Conservation (phyloP, 2,329 filamentous ascomycete genomes). For the Aspergillus sp. region DNA sequence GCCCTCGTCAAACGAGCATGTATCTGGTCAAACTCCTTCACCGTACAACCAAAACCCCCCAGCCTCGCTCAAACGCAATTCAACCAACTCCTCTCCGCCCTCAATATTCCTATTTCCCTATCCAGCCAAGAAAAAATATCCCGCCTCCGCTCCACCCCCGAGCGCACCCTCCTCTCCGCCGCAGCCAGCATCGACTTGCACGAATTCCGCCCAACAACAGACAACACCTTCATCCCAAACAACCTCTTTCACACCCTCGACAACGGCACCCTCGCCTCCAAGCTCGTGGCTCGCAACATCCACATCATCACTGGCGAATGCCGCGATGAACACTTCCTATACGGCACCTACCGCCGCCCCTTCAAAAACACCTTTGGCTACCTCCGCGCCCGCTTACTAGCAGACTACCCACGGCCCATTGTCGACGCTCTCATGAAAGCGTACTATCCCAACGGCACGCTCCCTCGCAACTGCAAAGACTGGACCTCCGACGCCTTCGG, state of each 20-base stretch:
- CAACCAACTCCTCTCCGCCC: conserved; percentile 47
- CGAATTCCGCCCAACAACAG: conserved; percentile 56
- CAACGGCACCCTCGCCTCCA: conserved; percentile 48
- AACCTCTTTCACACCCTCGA: conserved; percentile 49
- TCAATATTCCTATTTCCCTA: conserved; percentile 46
- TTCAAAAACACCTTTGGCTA: conserved; percentile 38
- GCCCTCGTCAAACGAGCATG: conserved; percentile 52
- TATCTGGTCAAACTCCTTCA: conserved; percentile 56
- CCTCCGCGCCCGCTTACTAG: conserved; percentile 49
- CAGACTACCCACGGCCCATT: conserved; percentile 51
- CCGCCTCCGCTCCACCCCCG: conserved; percentile 42
- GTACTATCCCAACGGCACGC: conserved; percentile 43
- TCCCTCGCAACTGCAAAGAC: conserved; percentile 42
- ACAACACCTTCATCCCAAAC: conserved; percentile 48
- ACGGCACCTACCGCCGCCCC: conserved; percentile 53
- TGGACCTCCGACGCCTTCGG: conserved; percentile 55
- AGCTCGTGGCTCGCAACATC: conserved; percentile 47
- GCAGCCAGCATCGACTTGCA: conserved; percentile 47
- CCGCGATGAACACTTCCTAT: conserved; percentile 53
- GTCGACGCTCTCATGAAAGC: conserved; percentile 46
- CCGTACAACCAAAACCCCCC: conserved; percentile 53
- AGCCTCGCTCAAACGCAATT: conserved; percentile 53
- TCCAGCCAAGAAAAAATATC: conserved; percentile 46
- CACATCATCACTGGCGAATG: conserved; percentile 57
- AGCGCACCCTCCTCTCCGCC: conserved; percentile 44